Base-by-base conservation (phyloP, 1,139 yeast genomes). In the Hyphopichia wangnamkhiaoensis region DNA sequence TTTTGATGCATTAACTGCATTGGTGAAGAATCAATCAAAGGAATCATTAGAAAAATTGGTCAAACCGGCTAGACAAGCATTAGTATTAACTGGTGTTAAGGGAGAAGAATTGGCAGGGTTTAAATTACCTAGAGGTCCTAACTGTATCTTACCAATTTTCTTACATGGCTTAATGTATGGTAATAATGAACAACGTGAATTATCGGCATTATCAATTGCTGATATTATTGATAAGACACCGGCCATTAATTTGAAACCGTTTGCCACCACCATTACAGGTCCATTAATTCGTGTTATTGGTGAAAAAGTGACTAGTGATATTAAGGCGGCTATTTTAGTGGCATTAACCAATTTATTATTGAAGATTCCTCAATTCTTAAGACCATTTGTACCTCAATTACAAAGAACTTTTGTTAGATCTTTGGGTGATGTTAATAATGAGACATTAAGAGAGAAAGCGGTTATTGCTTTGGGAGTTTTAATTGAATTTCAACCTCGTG, bases 241-340 rank as follows among this genome's bases (percentile, higher is more conserved):
- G 26, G 81, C 94, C 5, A 80, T 77, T 24, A 77, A 78, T 50
- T 78, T 94, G 63, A 87, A 82, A 61, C 89, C 96, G 30, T 87
- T 84, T 63, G 96, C 95, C 19, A 93, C 98, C 9, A 82, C 83
- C 32, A 88, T 94, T 49, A 91, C 97, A 27, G 99, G 99, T 66
- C 98, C 98, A 35, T 76, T 94, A 59, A 94, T 94, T 66, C 89
- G 99, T 75, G 96, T 91, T 42, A 88, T 93, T 59, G 98, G 99
- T 54, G 99, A 94, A 65, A 82, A 96, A 61, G 93, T 88, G 50
- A 79, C 84, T 24, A 77, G 95, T 46, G 95, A 89, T 50, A 88
- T 93, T 54, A 93, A 93, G 73, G 84, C 96, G 24, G 96, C 96
- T 19, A 93, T 94, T 51, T 73, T 94, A 57, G 75, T 76, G 50